Evolutionary conservation across 2,329 filamentous ascomycete species (phyloP).

Genomic region (Reticulascus tulasneorum): DNA sequence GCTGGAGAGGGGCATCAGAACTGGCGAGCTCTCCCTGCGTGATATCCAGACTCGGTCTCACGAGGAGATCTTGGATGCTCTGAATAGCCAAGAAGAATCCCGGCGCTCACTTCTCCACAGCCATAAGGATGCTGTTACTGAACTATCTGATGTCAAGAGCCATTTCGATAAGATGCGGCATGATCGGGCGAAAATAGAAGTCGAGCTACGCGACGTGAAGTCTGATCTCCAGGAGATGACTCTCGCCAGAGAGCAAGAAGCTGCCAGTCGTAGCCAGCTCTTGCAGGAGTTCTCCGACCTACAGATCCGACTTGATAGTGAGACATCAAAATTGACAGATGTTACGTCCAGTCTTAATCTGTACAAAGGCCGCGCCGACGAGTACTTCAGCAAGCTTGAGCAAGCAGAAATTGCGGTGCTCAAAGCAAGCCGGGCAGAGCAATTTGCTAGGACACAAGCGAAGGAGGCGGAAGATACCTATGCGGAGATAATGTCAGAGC

Average conservation of each 20-base stretch:
- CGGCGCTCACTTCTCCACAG: conserved; percentile 75
- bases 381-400: conserved; percentile 96
- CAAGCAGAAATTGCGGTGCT: conserved; percentile 94
- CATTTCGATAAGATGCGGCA: conserved; percentile 86
- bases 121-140: conserved; percentile 80
- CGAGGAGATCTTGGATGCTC: conserved; percentile 86
- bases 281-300: conserved; percentile 90
- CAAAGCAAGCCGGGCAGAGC: conserved; percentile 86
- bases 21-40: conserved; percentile 81
- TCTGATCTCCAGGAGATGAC: conserved; percentile 81
- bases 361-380: conserved; percentile 89
- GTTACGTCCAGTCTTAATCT: conserved; percentile 77
- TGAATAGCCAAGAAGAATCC: conserved; percentile 90
- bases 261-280: conserved; percentile 80
- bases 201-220: conserved; percentile 78
- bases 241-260: conserved; percentile 77
- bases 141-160: conserved; percentile 80
- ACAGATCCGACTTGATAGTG: conserved; percentile 87
- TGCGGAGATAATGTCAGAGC: conserved; percentile 84
- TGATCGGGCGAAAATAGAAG: conserved; percentile 72
- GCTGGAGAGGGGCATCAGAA: conserved; percentile 80
- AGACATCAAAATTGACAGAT: conserved; percentile 80
- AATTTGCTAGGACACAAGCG: conserved; percentile 87
- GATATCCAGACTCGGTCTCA: conserved; percentile 92
- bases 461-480: conserved; percentile 89